These are phyloP conservation scores for Entoloma clypeatum DNA, from an alignment of 1,284 basidiomycete genomes.

Conservation along the genomic window DNA sequence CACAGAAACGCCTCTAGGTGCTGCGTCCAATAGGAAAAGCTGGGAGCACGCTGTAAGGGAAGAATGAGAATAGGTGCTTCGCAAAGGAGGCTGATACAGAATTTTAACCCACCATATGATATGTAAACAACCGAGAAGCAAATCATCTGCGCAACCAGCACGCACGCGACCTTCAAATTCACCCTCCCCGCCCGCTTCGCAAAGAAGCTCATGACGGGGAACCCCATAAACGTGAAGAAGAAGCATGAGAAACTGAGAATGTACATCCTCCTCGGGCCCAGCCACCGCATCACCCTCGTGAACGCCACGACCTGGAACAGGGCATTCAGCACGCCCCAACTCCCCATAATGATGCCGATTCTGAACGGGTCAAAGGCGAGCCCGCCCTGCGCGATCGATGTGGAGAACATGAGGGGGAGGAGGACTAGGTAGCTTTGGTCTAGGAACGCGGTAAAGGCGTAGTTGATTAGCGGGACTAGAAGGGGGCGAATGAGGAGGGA, in stretches of 20 bases:
- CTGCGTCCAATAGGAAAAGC: constrained; percentile 22
- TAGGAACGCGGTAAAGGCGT: constrained; percentile 24
- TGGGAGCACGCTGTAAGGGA: constrained; percentile 20
- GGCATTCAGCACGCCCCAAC: constrained; percentile 28
- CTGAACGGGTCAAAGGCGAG: constrained; percentile 29
- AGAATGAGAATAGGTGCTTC: neutral
- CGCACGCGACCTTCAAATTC: constrained; percentile 18
- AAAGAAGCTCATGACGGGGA: constrained; percentile 23
- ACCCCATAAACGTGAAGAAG: constrained; percentile 18
- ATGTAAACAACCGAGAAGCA: constrained; percentile 14
- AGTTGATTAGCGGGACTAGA: constrained; percentile 16
- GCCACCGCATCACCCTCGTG: constrained; percentile 20
- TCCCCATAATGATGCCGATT: constrained; percentile 30
- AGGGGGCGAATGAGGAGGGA: constrained; percentile 20
- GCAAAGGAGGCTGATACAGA: neutral
- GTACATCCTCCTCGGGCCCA: constrained; percentile 25
- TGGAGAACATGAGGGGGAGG: constrained; percentile 31
- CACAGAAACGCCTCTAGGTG: constrained; percentile 20
- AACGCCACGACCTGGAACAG: constrained; percentile 25
- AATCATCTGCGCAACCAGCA: constrained; percentile 20
- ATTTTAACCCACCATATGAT: constrained; percentile 15
- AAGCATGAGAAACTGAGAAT: constrained; percentile 18
- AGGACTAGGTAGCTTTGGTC: constrained; percentile 29
- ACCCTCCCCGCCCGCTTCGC: constrained; percentile 20
- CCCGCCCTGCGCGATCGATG: constrained; percentile 28